Conservation (phyloP, 2,329 filamentous ascomycete species). For the Aurifilum marmelostoma region DNA sequence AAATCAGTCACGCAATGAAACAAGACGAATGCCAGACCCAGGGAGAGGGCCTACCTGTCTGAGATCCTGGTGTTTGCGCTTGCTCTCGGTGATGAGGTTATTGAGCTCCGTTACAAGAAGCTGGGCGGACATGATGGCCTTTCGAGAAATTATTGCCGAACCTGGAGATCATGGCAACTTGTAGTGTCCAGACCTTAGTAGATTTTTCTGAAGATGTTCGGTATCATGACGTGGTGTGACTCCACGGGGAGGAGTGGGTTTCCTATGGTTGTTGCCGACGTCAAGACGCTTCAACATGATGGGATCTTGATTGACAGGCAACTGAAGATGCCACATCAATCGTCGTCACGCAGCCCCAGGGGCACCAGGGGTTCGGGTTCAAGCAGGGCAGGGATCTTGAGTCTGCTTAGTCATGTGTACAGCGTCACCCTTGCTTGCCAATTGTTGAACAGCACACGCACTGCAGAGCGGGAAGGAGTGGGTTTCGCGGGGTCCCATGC, state of each 20-base stretch:
- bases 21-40: slow-evolving; percentile 34
- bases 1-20: neutral
- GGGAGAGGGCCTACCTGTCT: slow-evolving; percentile 61
- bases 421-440: neutral
- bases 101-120: slow-evolving; percentile 85
- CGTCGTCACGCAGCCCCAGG: neutral
- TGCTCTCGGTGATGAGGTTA: slow-evolving; percentile 93
- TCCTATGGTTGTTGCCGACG: neutral
- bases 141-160: slow-evolving; percentile 11
- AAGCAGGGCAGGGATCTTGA: neutral
- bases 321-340: slow-evolving; percentile 12
- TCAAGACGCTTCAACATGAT: neutral
- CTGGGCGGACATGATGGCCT: slow-evolving; percentile 80
- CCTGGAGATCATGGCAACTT: slow-evolving; percentile 12
- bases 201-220: neutral
- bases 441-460: neutral
- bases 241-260: neutral
- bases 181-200: neutral
- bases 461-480: slow-evolving; percentile 3
- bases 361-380: slow-evolving; percentile 5
- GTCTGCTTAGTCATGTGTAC: slow-evolving; percentile 4
- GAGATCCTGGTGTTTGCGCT: slow-evolving; percentile 89
- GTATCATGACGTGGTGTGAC: neutral
- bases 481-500: slow-evolving; percentile 4
- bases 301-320: neutral